These are phyloP conservation scores for Botrytis cinerea DNA, from an alignment of 2,329 filamentous ascomycete species.

Conservation along the genomic window DNA sequence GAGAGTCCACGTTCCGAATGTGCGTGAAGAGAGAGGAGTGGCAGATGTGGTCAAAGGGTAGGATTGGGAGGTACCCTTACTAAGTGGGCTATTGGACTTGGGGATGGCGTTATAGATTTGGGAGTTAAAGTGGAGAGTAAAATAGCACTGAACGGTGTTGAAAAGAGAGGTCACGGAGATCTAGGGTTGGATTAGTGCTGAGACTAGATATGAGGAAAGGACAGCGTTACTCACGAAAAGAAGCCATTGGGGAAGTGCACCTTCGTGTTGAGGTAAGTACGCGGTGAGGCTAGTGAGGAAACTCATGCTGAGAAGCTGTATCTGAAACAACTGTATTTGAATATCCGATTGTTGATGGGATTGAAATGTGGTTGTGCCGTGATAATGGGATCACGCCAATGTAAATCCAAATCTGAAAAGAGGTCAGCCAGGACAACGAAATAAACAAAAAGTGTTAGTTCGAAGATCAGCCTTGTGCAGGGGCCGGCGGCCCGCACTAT, in stretches of 20 bases:
- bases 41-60: conserved; percentile 67
- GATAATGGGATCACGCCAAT: neutral
- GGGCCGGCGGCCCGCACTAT: neutral
- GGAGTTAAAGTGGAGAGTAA: conserved; percentile 77
- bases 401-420: neutral
- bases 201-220: neutral
- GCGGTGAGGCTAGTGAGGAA: conserved; percentile 30
- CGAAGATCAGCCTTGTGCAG: conserved; percentile 2
- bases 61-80: conserved; percentile 57
- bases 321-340: neutral
- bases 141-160: conserved; percentile 84
- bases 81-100: conserved; percentile 46
- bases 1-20: conserved; percentile 72
- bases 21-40: conserved; percentile 72
- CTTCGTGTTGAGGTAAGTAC: conserved; percentile 44
- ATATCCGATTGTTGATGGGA: neutral
- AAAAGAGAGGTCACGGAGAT: conserved; percentile 78
- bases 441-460: neutral
- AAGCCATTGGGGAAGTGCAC: conserved; percentile 65
- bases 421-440: neutral
- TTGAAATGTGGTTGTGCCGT: neutral
- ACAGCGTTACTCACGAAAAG: conserved; percentile 53
- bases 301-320: conserved; percentile 11
- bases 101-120: conserved; percentile 66
- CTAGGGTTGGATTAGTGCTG: conserved; percentile 48